A percentile compares a stretch with the other conserved stretches of the same genome.
These are phyloP conservation scores for Lachancea lanzarotensis DNA, from an alignment of 805 yeast species.

Conservation along the genomic window DNA sequence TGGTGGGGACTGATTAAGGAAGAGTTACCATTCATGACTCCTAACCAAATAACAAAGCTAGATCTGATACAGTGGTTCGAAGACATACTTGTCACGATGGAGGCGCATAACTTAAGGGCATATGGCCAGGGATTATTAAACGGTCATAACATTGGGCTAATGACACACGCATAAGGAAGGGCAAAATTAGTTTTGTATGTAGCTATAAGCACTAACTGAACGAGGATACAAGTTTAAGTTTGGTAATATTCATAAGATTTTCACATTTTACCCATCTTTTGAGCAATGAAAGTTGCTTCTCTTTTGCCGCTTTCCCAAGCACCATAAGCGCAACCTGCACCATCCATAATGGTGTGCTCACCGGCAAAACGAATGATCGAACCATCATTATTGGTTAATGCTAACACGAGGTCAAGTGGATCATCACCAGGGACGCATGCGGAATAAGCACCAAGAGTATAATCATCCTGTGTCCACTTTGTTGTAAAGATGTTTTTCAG, in stretches of 20 bases:
- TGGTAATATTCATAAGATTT: background rate
- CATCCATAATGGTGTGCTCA: constrained; percentile 80
- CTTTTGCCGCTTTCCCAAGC: constrained; percentile 75
- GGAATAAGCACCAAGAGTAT: constrained; percentile 73
- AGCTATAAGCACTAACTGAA: background rate
- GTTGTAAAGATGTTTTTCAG: constrained; percentile 45
- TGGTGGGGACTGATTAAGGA: constrained; percentile 31
- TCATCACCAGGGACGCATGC: constrained; percentile 66
- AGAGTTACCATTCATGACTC: constrained; percentile 23
- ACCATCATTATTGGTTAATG: constrained; percentile 53
- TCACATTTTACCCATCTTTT: constrained; percentile 4
- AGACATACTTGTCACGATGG: constrained; percentile 16
- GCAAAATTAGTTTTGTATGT: background rate
- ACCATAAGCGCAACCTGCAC: constrained; percentile 89
- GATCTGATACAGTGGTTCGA: constrained; percentile 28
- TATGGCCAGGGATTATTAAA: background rate
- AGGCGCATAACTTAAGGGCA: constrained; percentile 15
- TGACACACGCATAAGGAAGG: background rate
- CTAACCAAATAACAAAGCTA: constrained; percentile 16
- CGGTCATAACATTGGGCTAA: constrained; percentile 3
- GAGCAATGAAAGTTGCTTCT: constrained; percentile 40
- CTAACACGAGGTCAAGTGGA: constrained; percentile 54
- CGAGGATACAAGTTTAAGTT: background rate
- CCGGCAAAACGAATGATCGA: constrained; percentile 73
- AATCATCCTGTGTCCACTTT: constrained; percentile 77